Percentiles rank a stretch among this genome's conserved stretches.
phyloP scores from a whole-genome alignment of 495 filamentous ascomycete species.

The Tetracladium setigerum region DNA sequence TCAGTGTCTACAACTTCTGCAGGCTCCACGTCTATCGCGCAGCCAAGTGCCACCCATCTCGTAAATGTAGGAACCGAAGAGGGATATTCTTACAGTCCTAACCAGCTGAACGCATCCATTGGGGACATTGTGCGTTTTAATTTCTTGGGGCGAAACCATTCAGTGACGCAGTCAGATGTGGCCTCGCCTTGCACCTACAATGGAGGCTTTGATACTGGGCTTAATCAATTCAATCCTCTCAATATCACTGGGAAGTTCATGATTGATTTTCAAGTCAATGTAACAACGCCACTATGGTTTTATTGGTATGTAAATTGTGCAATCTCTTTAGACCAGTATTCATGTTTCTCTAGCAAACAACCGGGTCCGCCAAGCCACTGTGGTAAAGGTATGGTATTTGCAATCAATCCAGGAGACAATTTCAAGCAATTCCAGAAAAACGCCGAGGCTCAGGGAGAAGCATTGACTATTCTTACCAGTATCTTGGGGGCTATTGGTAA shows the following conservation, averaged over 20 bases:
- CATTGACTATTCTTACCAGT: too few relatives aligned
- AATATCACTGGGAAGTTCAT: constrained; percentile 11
- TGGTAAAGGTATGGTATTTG: constrained; percentile 26
- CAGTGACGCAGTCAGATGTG: constrained; percentile 27
- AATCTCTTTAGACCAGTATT: too few relatives aligned
- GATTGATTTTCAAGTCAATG: constrained; percentile 7
- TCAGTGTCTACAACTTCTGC: neutral
- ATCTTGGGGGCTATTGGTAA: too few relatives aligned
- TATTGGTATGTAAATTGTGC: too few relatives aligned
- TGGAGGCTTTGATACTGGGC: constrained; percentile 15
- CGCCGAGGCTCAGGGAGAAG: too few relatives aligned
- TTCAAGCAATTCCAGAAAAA: too few relatives aligned
- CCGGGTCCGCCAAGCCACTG: constrained; percentile 12
- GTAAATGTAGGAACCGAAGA: constrained; percentile 20
- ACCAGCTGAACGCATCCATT: constrained; percentile 18
- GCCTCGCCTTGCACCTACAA: constrained; percentile 19
- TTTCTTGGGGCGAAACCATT: constrained; percentile 25
- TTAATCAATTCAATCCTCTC: constrained; percentile 12
- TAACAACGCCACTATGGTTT: constrained; percentile 14
- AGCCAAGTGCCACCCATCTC: constrained; percentile 7
- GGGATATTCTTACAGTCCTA: constrained; percentile 19
- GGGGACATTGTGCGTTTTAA: constrained; percentile 27
- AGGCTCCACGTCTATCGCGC: neutral
- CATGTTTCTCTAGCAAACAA: too few relatives aligned
- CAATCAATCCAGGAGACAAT: constrained; percentile 24